A percentile compares a stretch with the other conserved stretches of the same genome.
Evolutionary conservation across 306 rosid genomes (phyloP).

Genomic region (Mucuna pruriens): DNA sequence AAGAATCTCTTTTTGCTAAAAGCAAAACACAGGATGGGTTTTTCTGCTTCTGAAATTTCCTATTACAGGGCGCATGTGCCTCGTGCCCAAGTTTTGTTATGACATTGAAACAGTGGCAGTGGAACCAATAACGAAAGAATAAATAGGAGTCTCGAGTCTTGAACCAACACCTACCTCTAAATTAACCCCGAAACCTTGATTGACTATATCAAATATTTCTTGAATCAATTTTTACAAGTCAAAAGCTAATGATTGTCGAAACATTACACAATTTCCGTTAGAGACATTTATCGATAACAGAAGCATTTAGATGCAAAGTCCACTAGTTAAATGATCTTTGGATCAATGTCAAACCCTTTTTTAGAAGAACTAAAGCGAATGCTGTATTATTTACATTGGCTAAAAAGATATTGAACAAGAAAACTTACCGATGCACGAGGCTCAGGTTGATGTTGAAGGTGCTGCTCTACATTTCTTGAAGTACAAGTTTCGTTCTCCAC

Average conservation of each 20-base stretch:
- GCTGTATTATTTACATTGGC: too few species aligned
- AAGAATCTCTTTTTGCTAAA: constrained; percentile 64
- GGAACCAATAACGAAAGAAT: not conserved
- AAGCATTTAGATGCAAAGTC: not conserved
- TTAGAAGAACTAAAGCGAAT: too few species aligned
- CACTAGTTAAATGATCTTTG: too few species aligned
- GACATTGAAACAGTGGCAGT: not conserved
- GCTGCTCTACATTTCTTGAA: too few species aligned
- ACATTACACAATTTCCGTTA: not conserved
- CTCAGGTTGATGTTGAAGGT: too few species aligned
- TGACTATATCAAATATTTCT: not conserved
- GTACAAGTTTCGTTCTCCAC: too few species aligned
- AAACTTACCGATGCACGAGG: too few species aligned
- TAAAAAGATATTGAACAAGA: too few species aligned
- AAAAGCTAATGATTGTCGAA: not conserved
- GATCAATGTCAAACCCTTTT: too few species aligned
- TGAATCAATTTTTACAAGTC: not conserved
- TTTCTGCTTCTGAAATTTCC: not conserved
- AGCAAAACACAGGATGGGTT: not conserved
- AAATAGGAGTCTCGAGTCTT: not conserved
- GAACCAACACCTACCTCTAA: too few species aligned
- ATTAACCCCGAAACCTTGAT: not conserved
- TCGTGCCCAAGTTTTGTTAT: not conserved
- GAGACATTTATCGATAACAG: not conserved
- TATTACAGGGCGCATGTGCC: not conserved